Evolutionary conservation across 2,329 filamentous ascomycete genomes (phyloP), one percentile per base, ranked within the genome.

Genomic region (Neoarthrinium moseri): DNA sequence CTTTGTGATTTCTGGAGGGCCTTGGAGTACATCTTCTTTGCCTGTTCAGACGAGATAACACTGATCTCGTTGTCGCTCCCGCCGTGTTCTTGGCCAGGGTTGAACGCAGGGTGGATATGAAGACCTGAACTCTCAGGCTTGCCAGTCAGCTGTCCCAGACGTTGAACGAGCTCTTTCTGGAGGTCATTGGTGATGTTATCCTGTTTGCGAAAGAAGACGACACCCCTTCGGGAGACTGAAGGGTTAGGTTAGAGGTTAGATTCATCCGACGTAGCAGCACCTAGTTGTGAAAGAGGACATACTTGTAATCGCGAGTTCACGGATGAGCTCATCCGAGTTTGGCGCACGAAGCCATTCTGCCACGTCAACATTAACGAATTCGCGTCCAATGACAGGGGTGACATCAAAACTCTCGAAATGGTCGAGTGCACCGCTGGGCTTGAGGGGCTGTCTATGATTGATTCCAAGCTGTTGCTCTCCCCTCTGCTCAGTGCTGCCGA

Each of bases 121-220:
- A 84, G 65, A 17, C 70, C 70, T 0, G 79, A 82, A 0, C 73
- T 74, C 0, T 63, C 56, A 0, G 80, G 80, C 48, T 81, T 81
- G 46, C 80, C 78, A 0, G 76, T 71, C 1, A 83, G 69, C 57
- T 81, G 65, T 7, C 82, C 82, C 1, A 86, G 73, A 1, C 75
- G 71, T 36, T 83, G 73, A 17, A 82, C 78, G 0, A 89, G 71
- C 44, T 82, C 68, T 65, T 89, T 89, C 56, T 86, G 83, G 3
- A 84, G 71, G 1, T 81, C 78, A 57, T 84, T 77, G 52, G 73
- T 75, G 30, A 87, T 64, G 24, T 71, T 68, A 56, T 84, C 71
- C 52, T 88, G 84, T 23, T 77, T 74, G 20, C 83, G 78, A 66
- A 88, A 86, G 67, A 87, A 86, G 27, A 87, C 83, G 4, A 88